Evolutionary conservation across 805 yeast genomes (phyloP).

Genomic region (Sugiyamaella lignohabitans): DNA sequence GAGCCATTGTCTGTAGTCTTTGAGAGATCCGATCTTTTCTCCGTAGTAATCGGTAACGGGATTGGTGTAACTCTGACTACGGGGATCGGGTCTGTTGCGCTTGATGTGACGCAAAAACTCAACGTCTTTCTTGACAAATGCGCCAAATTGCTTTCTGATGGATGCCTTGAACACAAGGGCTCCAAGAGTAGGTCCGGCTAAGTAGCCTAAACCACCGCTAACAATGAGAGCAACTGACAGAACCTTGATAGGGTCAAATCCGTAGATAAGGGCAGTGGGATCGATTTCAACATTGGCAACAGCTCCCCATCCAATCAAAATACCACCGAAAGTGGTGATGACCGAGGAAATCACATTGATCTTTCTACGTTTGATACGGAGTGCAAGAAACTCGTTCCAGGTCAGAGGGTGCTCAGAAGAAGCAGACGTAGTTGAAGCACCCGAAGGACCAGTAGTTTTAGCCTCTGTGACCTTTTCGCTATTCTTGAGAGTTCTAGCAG

Average conservation of each 20-base stretch:
- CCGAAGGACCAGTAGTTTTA: background rate
- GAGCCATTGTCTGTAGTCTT: slow-evolving; percentile 90
- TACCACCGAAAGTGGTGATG: slow-evolving; percentile 59
- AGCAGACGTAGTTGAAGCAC: background rate
- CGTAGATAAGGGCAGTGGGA: slow-evolving; percentile 77
- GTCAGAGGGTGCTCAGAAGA: slow-evolving; percentile 31
- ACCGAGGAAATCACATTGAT: slow-evolving; percentile 63
- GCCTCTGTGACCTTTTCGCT: background rate
- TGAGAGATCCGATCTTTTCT: slow-evolving; percentile 81
- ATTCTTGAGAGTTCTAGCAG: background rate
- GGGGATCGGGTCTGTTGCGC: slow-evolving; percentile 83
- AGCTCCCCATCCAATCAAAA: slow-evolving; percentile 63
- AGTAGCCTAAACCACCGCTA: slow-evolving; percentile 70
- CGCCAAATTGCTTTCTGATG: slow-evolving; percentile 24
- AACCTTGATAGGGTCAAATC: slow-evolving; percentile 83
- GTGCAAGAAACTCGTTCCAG: slow-evolving; percentile 76
- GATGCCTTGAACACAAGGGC: slow-evolving; percentile 51
- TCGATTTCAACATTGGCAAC: slow-evolving; percentile 80
- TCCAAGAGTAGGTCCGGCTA: slow-evolving; percentile 79
- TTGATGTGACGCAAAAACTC: slow-evolving; percentile 68
- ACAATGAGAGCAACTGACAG: slow-evolving; percentile 66
- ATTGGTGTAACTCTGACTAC: slow-evolving; percentile 80
- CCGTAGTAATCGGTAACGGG: slow-evolving; percentile 99
- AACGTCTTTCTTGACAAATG: slow-evolving; percentile 50
- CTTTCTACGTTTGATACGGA: slow-evolving; percentile 70